Base-by-base conservation (phyloP, 306 rosid genomes). In the Casuarina glauca region DNA sequence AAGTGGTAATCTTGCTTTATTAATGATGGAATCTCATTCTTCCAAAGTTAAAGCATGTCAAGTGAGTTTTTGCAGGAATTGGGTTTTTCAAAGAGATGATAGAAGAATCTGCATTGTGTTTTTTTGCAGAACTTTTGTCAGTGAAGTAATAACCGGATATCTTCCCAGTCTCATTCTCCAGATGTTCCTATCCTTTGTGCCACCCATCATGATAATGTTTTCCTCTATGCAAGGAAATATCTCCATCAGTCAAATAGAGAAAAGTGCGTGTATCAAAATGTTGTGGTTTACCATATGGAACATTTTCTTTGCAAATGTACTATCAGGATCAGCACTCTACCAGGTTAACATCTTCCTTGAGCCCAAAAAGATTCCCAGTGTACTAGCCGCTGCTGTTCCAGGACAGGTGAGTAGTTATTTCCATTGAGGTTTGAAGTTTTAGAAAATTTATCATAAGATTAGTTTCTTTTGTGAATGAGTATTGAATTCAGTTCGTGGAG, bases 111-210 rank as follows among this genome's bases (percentile, higher is more conserved):
- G 71, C 69, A 2, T 78, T 66, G 54, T 70, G 57, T 77, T 58
- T 46, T 69, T 75, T 86, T 88, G 73, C 95, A 93, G 98, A 82
- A 69, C 90, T 55, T 73, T 93, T 74, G 92, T 93, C 74, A 89
- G 93, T 85, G 76, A 86, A 82, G 90, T 91, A 77, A 84, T 93
- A 80, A 93, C 97, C 5, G 98, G 98, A 78, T 91, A 93, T 80
- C 98, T 93, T 85, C 98, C 98, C 8, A 93, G 95, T 86, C 91
- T 93, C 82, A 90, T 93, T 86, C 97, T 93, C 70, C 88, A 88
- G 76, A 42, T 77, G 79, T 93, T 88, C 81, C 76, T 88, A 42
- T 82, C 76, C 46, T 78, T 83, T 36, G 86, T 93, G 76, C 98
- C 98, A 67, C 98, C 98, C 66, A 38, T 72, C 80, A 91, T 93